phyloP scores from a whole-genome alignment of 2,329 filamentous ascomycete genomes.

The Colletotrichum sublineola region DNA sequence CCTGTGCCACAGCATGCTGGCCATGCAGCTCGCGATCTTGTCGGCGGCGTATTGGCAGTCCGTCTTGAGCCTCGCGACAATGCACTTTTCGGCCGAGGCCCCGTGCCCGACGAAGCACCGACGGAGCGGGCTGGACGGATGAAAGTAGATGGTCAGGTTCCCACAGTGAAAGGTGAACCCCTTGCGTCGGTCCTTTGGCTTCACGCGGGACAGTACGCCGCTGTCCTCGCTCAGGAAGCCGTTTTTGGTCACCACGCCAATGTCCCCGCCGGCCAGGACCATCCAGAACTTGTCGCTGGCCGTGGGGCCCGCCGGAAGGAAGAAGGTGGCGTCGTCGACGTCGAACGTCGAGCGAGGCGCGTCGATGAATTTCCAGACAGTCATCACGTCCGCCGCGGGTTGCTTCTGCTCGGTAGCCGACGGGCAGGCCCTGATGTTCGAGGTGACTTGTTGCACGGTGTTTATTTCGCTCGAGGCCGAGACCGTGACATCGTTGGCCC shows the following conservation, averaged over 20 bases:
- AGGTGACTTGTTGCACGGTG: neutral
- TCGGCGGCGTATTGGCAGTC: neutral
- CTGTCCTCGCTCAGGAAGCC: neutral
- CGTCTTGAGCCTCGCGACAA: constrained; percentile 10
- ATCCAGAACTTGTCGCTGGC: constrained; percentile 19
- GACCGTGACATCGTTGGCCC: neutral
- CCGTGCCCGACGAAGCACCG: constrained; percentile 10
- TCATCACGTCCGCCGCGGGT: neutral
- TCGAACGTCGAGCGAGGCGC: constrained; percentile 21
- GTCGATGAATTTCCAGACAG: constrained; percentile 12
- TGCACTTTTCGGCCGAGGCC: neutral
- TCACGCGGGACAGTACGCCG: neutral
- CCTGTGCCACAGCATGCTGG: constrained; percentile 5
- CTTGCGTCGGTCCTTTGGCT: neutral
- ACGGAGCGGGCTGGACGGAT: neutral
- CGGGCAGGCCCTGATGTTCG: neutral
- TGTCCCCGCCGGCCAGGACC: neutral
- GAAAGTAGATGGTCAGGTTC: constrained; percentile 1
- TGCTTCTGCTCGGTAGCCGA: neutral
- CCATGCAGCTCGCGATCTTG: constrained; percentile 24
- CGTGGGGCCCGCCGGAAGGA: constrained; percentile 21
- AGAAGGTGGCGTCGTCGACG: constrained; percentile 23
- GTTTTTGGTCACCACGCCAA: constrained; percentile 1
- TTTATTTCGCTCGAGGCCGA: too few species aligned
- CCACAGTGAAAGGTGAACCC: neutral